A percentile compares a stretch with the other conserved stretches of the same genome.
These are phyloP conservation scores for Mycena leptocephala DNA, from an alignment of 768 basidiomycete species.

Conservation along the genomic window DNA sequence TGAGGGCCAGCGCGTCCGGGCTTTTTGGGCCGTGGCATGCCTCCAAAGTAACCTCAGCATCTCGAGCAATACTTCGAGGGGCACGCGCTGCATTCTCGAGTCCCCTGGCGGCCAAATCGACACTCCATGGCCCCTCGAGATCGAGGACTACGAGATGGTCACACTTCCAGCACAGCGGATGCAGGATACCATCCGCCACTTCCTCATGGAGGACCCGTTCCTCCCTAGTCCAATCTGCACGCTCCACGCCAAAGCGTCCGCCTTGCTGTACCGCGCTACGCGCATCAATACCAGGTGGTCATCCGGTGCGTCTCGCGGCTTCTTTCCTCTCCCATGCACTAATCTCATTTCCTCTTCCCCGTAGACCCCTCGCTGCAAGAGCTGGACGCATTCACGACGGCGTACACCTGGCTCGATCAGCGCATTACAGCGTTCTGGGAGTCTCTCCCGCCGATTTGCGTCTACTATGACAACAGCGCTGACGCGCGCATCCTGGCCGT, in stretches of 20 bases:
- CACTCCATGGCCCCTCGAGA: slow-evolving; percentile 40
- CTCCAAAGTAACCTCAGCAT: slow-evolving; percentile 24
- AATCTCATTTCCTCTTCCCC: not conserved
- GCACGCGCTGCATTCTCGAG: slow-evolving; percentile 33
- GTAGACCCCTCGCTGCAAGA: slow-evolving; percentile 4
- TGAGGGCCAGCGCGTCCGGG: slow-evolving; percentile 37
- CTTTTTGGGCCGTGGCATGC: slow-evolving; percentile 34
- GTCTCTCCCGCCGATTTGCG: slow-evolving; percentile 30
- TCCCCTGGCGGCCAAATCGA: slow-evolving; percentile 28
- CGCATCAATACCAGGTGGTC: not conserved
- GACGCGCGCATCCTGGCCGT: slow-evolving; percentile 19
- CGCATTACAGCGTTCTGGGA: slow-evolving; percentile 28
- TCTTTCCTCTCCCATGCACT: too few species aligned
- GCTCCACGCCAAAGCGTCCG: slow-evolving; percentile 24
- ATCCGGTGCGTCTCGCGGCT: not conserved
- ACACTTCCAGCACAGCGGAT: not conserved
- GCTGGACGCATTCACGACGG: not conserved
- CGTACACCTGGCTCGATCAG: slow-evolving; percentile 21
- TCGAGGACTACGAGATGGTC: slow-evolving; percentile 14
- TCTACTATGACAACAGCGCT: not conserved
- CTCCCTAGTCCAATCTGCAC: not conserved
- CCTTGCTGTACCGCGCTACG: slow-evolving; percentile 20
- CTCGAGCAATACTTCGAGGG: not conserved
- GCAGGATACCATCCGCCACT: slow-evolving; percentile 13
- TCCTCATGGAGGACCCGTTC: slow-evolving; percentile 5